phyloP scores from a whole-genome alignment of 2,329 filamentous ascomycete species.

The Nectriaceae sp. region DNA sequence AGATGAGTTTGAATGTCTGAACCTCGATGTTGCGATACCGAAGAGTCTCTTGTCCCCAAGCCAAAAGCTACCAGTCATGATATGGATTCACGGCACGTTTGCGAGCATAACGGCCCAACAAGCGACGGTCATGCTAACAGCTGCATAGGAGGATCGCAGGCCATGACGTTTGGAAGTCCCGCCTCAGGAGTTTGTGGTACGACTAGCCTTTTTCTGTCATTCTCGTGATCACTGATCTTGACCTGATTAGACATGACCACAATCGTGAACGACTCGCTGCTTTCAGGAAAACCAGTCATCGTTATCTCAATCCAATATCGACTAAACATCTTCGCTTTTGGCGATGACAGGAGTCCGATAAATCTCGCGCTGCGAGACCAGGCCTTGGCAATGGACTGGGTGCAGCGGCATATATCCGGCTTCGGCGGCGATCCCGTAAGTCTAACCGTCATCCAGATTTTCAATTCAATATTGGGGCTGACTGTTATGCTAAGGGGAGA shows the following conservation, averaged over 20 bases:
- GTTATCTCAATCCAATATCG: constrained; percentile 24
- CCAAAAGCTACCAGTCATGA: constrained; percentile 38
- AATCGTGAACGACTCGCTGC: constrained; percentile 38
- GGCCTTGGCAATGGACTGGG: constrained; percentile 34
- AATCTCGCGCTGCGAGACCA: constrained; percentile 41
- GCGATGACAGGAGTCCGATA: constrained; percentile 37
- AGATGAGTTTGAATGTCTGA: constrained; percentile 45
- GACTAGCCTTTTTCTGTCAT: not conserved
- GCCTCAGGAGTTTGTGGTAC: constrained; percentile 45
- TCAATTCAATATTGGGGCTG: not conserved
- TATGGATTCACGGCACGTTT: constrained; percentile 45
- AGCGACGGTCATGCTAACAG: not conserved
- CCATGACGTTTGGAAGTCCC: constrained; percentile 44
- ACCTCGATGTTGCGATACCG: constrained; percentile 43
- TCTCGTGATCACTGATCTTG: not conserved
- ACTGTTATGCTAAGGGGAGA: constrained; percentile 28
- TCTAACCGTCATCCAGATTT: not conserved
- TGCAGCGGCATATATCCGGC: constrained; percentile 26
- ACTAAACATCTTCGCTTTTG: constrained; percentile 41
- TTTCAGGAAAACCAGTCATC: constrained; percentile 20
- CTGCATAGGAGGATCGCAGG: constrained; percentile 40
- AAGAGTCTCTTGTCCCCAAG: constrained; percentile 9
- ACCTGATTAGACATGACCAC: constrained; percentile 31
- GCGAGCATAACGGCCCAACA: too few species aligned
- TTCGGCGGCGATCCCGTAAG: constrained; percentile 32